Conservation (phyloP, 2,329 filamentous ascomycete genomes). For the Beauveria medogensis region DNA sequence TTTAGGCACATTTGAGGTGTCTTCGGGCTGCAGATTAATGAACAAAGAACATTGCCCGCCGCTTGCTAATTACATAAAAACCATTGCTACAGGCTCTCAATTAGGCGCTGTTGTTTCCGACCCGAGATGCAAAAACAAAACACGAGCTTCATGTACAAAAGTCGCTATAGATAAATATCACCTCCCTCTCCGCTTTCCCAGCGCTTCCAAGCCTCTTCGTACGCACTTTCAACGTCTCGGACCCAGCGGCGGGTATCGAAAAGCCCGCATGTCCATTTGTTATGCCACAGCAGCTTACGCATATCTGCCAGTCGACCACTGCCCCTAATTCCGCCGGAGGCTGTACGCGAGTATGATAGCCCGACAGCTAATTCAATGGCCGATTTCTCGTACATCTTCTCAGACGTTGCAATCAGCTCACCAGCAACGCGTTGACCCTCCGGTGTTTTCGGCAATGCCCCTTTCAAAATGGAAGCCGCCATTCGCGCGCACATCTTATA, state of each 20-base stretch:
- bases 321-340: conserved; percentile 42
- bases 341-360: conserved; percentile 47
- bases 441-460: conserved; percentile 66
- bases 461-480: conserved; percentile 88
- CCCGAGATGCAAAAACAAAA: not conserved
- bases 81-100: not conserved
- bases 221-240: conserved; percentile 76
- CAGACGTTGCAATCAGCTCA: conserved; percentile 70
- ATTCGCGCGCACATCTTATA: conserved; percentile 99
- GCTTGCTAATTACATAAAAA: not conserved
- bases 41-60: not conserved
- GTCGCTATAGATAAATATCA: conserved; percentile 69
- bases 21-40: too few relatives aligned
- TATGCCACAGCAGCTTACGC: conserved; percentile 72
- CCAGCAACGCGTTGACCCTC: conserved; percentile 59
- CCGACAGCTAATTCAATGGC: conserved; percentile 60
- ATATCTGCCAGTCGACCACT: conserved; percentile 68
- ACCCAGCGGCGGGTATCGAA: conserved; percentile 95
- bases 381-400: conserved; percentile 76
- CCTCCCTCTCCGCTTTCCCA: conserved; percentile 86
- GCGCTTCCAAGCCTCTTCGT: conserved; percentile 76
- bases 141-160: not conserved
- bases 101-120: not conserved
- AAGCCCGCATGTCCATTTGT: conserved; percentile 75
- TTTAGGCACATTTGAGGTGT: too few relatives aligned